These are phyloP conservation scores for Vanrija sp. DNA, from an alignment of 1,284 basidiomycete species.

Conservation along the genomic window DNA sequence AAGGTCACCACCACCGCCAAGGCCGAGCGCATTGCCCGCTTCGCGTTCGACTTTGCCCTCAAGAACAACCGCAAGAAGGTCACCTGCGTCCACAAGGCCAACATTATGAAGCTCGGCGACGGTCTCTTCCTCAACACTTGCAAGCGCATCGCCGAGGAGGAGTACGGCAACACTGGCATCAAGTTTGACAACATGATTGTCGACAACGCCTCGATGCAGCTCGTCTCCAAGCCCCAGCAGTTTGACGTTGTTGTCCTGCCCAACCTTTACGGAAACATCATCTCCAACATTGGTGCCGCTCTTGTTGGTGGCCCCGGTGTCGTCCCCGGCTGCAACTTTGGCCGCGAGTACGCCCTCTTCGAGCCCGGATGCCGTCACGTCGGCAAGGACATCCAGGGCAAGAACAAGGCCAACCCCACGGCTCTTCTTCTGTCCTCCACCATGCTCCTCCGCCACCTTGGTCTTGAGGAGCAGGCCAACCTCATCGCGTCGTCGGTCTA, in stretches of 20 bases:
- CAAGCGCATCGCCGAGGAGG: constrained; percentile 84
- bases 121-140: constrained; percentile 99
- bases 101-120: constrained; percentile 99
- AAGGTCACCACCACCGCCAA: constrained; percentile 96
- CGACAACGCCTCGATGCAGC: constrained; percentile 99
- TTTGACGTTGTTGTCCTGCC: constrained; percentile 50
- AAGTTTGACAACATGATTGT: constrained; percentile 98
- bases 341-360: constrained; percentile 95
- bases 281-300: constrained; percentile 97
- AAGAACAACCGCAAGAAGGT: constrained; percentile 99
- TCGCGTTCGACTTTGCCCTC: constrained; percentile 98
- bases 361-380: constrained; percentile 99
- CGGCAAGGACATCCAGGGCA: constrained; percentile 96
- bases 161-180: constrained; percentile 89
- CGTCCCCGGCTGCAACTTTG: constrained; percentile 97
- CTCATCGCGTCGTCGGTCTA: constrained; percentile 90
- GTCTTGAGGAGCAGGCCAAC: constrained; percentile 92
- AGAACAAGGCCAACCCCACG: constrained; percentile 94
- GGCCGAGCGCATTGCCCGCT: constrained; percentile 93
- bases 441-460: constrained; percentile 98
- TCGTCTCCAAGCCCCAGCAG: constrained; percentile 89
- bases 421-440: constrained; percentile 97
- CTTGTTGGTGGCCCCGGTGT: constrained; percentile 97
- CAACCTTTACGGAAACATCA: constrained; percentile 83
- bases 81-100: constrained; percentile 99